Percentiles rank a stretch among this genome's conserved stretches.
Evolutionary conservation across 208 protist genomes (phyloP).

Genomic region (Leishmania braziliensis): DNA sequence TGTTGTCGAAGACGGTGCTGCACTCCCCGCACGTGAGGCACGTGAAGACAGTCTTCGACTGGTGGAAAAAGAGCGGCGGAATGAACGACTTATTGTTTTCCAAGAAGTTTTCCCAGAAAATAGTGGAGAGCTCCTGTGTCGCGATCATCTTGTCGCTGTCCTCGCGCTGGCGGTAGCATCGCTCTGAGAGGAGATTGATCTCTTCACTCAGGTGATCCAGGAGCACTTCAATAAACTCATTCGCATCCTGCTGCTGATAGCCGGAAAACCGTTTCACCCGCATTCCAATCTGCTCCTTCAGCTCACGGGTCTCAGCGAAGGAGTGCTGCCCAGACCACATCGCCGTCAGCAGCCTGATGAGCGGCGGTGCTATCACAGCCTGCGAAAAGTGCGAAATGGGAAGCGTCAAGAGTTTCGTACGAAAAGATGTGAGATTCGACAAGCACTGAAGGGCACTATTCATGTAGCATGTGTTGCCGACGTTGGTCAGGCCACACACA

Average conservation of each 20-base stretch:
- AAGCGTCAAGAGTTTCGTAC: conserved; percentile 62
- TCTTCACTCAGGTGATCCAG: conserved; percentile 92
- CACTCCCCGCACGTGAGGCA: conserved; percentile 66
- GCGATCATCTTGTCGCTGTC: conserved; percentile 75
- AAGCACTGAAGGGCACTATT: conserved; percentile 91
- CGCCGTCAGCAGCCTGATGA: conserved; percentile 49
- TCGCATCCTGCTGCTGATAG: conserved; percentile 87
- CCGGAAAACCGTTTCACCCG: conserved; percentile 62
- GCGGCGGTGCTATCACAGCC: conserved; percentile 45
- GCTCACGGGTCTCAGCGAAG: conserved; percentile 45
- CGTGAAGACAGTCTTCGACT: conserved; percentile 71
- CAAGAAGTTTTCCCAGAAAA: conserved; percentile 92
- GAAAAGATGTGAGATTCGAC: conserved; percentile 79
- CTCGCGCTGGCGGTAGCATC: conserved; percentile 83
- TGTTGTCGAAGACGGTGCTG: conserved; percentile 81
- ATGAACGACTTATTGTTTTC: conserved; percentile 79
- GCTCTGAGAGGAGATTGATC: conserved; percentile 76
- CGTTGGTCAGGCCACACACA: conserved; percentile 83
- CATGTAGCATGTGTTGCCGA: conserved; percentile 95
- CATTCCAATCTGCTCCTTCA: conserved; percentile 67
- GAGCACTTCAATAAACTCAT: conserved; percentile 89
- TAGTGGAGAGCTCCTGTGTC: conserved; percentile 60
- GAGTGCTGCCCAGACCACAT: conserved; percentile 65
- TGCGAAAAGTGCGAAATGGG: conserved; percentile 60
- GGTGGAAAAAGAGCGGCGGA: conserved; percentile 76